Conservation (phyloP, 1,284 basidiomycete species). For the Cutaneotrichosporon sp. region DNA sequence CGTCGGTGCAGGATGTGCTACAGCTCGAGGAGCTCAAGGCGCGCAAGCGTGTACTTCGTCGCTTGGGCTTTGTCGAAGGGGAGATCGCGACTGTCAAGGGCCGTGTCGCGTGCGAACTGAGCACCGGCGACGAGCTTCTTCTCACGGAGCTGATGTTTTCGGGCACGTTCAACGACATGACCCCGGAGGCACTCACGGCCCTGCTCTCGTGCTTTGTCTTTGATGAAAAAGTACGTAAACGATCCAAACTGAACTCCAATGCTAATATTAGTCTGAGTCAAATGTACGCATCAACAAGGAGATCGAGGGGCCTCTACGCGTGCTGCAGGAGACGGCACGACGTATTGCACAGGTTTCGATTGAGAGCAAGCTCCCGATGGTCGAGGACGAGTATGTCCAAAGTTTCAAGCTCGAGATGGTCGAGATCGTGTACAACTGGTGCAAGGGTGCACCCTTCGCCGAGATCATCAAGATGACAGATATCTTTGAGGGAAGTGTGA, state of each 20-base stretch:
- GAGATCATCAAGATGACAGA: constrained; percentile 92
- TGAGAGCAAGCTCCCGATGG: constrained; percentile 80
- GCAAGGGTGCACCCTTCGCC: constrained; percentile 89
- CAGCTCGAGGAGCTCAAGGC: constrained; percentile 97
- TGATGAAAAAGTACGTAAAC: constrained; percentile 85
- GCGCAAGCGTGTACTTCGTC: constrained; percentile 86
- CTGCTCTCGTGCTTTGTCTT: constrained; percentile 96
- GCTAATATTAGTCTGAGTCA: constrained; percentile 92
- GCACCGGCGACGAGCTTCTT: constrained; percentile 91
- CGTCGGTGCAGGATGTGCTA: constrained; percentile 83
- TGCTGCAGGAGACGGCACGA: constrained; percentile 91
- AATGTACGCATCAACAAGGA: constrained; percentile 83
- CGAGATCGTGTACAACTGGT: constrained; percentile 97
- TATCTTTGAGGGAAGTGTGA: constrained; percentile 91
- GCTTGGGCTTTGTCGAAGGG: constrained; percentile 81
- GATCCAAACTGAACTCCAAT: too few relatives aligned
- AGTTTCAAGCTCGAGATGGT: constrained; percentile 98
- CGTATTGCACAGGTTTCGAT: constrained; percentile 93
- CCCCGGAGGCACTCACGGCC: constrained; percentile 88
- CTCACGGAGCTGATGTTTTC: constrained; percentile 98
- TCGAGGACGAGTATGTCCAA: constrained; percentile 93
- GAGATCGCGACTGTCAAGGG: constrained; percentile 99
- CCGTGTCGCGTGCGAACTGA: constrained; percentile 96
- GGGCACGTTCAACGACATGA: constrained; percentile 84
- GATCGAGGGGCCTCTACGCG: constrained; percentile 80